These are phyloP conservation scores for Annulohypoxylon stygium DNA, from an alignment of 495 filamentous ascomycete species.

Conservation along the genomic window DNA sequence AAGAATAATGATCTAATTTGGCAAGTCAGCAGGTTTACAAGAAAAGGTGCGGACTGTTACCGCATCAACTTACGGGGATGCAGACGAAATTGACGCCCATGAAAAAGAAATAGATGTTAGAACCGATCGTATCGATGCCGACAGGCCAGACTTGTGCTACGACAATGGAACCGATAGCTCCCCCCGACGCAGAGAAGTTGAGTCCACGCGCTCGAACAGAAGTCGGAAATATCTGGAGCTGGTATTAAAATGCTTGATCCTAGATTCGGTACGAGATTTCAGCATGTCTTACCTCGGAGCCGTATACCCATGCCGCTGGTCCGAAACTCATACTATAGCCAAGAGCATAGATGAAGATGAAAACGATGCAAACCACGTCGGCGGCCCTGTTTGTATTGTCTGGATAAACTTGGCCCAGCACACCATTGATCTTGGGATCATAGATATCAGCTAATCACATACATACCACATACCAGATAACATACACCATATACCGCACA, in stretches of 20 bases:
- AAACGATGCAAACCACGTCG: conserved; percentile 66
- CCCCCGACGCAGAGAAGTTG: conserved; percentile 64
- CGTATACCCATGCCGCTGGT: conserved; percentile 69
- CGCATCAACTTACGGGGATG: conserved; percentile 55
- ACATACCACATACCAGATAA: background rate
- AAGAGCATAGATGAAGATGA: conserved; percentile 69
- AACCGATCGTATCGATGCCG: conserved; percentile 64
- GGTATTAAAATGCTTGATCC: background rate
- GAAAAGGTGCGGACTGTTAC: background rate
- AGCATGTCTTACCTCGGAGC: conserved; percentile 61
- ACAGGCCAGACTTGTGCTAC: conserved; percentile 67
- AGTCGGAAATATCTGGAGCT: conserved; percentile 64
- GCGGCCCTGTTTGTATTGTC: conserved; percentile 62
- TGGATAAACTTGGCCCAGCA: conserved; percentile 64
- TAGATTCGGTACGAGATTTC: background rate
- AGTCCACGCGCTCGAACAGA: conserved; percentile 64
- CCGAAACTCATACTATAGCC: conserved; percentile 70
- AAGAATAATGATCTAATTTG: conserved; percentile 56
- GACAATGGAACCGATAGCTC: conserved; percentile 64
- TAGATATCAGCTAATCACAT: conserved; percentile 2
- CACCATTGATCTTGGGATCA: conserved; percentile 63
- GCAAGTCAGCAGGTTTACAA: background rate
- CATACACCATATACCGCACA: background rate
- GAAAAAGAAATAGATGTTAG: conserved; percentile 72
- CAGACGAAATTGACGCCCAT: conserved; percentile 66